Conservation (phyloP, 352 stramenopile genomes). For the Elongisporangium prolatum region DNA sequence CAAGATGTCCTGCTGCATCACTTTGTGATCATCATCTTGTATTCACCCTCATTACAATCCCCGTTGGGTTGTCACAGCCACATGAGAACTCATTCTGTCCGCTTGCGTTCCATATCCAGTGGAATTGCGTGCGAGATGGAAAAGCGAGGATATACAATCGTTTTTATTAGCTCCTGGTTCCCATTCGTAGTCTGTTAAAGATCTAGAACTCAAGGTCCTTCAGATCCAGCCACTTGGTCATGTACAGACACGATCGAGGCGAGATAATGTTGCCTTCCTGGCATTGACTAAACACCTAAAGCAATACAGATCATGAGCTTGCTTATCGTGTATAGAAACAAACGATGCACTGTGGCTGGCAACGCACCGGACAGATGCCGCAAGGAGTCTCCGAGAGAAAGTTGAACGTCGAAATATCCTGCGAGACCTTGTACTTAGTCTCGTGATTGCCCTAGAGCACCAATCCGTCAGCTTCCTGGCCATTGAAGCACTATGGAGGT, state of each 20-base stretch:
- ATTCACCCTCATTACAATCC: too few species aligned
- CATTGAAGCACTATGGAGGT: neutral
- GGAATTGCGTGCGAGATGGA: neutral
- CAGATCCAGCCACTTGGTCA: slow-evolving; percentile 89
- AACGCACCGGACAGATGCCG: slow-evolving; percentile 82
- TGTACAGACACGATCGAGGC: slow-evolving; percentile 88
- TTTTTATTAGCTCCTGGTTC: neutral
- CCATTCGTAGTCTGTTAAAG: neutral
- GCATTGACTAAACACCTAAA: slow-evolving; percentile 87
- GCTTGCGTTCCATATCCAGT: too few species aligned
- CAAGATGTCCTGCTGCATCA: too few species aligned
- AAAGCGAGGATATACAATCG: neutral
- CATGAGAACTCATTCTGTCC: too few species aligned
- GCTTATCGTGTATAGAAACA: neutral
- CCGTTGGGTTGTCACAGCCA: too few species aligned
- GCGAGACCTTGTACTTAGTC: slow-evolving; percentile 86
- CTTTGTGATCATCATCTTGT: too few species aligned
- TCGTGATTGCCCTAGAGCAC: slow-evolving; percentile 57
- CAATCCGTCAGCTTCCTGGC: neutral
- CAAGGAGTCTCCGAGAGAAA: slow-evolving; percentile 88
- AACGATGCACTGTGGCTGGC: too few species aligned
- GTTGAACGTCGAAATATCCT: slow-evolving; percentile 85
- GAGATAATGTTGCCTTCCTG: slow-evolving; percentile 90
- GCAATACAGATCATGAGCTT: slow-evolving; percentile 10
- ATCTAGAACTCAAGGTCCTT: slow-evolving; percentile 81